Conservation (phyloP, 2,329 filamentous ascomycete species). For the Septoria linicola region DNA sequence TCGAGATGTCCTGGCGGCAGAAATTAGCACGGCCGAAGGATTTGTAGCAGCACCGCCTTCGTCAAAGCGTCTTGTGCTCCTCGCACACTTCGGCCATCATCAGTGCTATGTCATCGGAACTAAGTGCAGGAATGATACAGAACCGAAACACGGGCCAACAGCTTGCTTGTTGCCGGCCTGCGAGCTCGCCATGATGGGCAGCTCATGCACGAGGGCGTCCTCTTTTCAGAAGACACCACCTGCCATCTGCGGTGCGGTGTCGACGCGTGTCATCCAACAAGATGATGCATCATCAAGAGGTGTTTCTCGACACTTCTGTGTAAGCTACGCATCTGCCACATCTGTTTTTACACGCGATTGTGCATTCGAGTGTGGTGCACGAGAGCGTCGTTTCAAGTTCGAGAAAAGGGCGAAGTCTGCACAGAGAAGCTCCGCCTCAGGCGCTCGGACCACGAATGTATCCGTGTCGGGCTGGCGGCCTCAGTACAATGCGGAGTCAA, state of each 20-base stretch:
- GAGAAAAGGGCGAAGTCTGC: constrained; percentile 2
- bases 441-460: too few species aligned
- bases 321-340: not conserved
- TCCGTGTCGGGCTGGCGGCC: too few species aligned
- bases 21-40: constrained; percentile 1
- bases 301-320: not conserved
- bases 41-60: constrained; percentile 3
- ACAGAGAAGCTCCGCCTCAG: not conserved
- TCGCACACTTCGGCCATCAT: too few species aligned
- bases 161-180: not conserved
- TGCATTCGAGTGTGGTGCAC: not conserved
- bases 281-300: not conserved
- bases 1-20: not conserved
- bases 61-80: not conserved
- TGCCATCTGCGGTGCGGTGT: not conserved
- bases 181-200: not conserved
- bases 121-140: constrained; percentile 1
- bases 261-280: not conserved
- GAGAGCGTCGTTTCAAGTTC: not conserved
- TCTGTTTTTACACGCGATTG: not conserved
- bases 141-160: constrained; percentile 6
- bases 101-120: not conserved
- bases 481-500: too few species aligned
- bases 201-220: constrained; percentile 8
- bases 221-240: not conserved